Evolutionary conservation across 306 rosid genomes (phyloP).

Genomic region (Glycine soja): DNA sequence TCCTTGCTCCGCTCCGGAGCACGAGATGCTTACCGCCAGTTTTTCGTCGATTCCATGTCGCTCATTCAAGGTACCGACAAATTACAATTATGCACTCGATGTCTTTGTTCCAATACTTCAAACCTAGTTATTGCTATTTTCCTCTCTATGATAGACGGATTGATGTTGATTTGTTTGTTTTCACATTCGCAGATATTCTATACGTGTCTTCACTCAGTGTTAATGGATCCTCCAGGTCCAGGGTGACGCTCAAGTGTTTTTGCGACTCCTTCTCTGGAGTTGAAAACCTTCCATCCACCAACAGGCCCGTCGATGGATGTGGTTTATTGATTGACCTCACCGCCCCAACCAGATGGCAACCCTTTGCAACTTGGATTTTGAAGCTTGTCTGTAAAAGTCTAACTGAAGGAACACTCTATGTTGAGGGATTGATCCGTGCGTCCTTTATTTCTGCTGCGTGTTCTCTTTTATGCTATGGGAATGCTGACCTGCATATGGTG

Average conservation of each 20-base stretch:
- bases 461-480: constrained; percentile 84
- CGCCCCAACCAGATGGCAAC: constrained; percentile 72
- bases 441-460: constrained; percentile 75
- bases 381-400: constrained; percentile 77
- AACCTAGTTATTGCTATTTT: too few species aligned
- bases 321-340: constrained; percentile 76
- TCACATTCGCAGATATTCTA: constrained; percentile 55
- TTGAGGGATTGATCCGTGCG: constrained; percentile 73
- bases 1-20: constrained; percentile 80
- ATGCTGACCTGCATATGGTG: constrained; percentile 88
- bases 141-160: too few species aligned
- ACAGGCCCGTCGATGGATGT: constrained; percentile 3
- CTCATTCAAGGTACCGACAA: constrained; percentile 52
- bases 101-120: too few species aligned
- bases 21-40: constrained; percentile 70
- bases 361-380: constrained; percentile 85
- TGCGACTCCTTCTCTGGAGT: constrained; percentile 51
- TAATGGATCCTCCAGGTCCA: constrained; percentile 47
- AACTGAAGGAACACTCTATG: constrained; percentile 86
- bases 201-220: constrained; percentile 58
- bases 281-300: constrained; percentile 60
- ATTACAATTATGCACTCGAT: too few species aligned
- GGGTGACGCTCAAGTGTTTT: constrained; percentile 69
- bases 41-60: constrained; percentile 73
- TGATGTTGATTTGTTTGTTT: too few species aligned